A percentile compares a stretch with the other conserved stretches of the same genome.
phyloP scores from a whole-genome alignment of 306 rosid species.

The Oxytropis ochrocephala region DNA sequence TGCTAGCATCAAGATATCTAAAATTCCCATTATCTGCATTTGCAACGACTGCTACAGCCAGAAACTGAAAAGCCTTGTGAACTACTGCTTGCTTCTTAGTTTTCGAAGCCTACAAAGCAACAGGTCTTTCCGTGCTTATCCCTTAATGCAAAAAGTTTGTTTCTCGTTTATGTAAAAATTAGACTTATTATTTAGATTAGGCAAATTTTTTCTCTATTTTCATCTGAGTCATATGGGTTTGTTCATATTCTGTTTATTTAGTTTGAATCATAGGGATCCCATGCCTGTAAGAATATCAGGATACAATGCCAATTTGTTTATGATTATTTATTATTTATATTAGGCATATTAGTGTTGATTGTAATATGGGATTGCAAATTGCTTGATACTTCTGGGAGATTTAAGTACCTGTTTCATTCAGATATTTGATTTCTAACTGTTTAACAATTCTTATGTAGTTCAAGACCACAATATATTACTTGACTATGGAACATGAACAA shows the following conservation, averaged over 20 bases:
- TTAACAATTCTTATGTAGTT: background rate
- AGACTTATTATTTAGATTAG: background rate
- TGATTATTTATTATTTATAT: constrained; percentile 8
- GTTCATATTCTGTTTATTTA: background rate
- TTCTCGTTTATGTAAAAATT: background rate
- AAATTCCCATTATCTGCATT: constrained; percentile 94
- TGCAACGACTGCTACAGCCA: constrained; percentile 98
- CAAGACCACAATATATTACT: background rate
- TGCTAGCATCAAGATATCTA: constrained; percentile 82
- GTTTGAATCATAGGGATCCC: background rate
- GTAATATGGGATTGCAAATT: too few relatives aligned
- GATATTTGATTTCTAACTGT: background rate
- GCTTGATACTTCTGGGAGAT: background rate
- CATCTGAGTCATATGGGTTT: background rate
- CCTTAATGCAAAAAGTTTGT: background rate
- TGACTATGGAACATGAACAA: background rate
- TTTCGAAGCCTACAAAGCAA: constrained; percentile 91
- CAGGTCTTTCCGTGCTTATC: constrained; percentile 49
- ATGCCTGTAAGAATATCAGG: background rate
- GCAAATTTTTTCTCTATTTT: background rate
- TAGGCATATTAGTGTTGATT: background rate
- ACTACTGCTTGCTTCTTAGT: constrained; percentile 86
- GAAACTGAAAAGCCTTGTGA: constrained; percentile 89
- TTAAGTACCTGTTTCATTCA: background rate
- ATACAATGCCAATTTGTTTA: background rate